Conservation (phyloP, 768 basidiomycete species). For the Termitomyces sp. region DNA sequence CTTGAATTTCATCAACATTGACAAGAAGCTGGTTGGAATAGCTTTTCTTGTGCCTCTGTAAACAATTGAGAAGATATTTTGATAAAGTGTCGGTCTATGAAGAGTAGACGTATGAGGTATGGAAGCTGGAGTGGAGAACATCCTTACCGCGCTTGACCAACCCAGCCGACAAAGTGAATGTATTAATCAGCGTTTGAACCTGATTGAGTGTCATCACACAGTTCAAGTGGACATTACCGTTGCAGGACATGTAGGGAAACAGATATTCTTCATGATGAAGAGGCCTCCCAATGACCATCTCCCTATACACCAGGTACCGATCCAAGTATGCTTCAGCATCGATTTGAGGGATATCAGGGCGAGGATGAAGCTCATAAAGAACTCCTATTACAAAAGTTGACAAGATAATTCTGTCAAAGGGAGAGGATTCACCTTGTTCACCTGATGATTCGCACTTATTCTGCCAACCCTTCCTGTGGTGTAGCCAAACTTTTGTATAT, state of each 20-base stretch:
- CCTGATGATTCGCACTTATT: too few species aligned
- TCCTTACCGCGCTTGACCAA: conserved; percentile 9
- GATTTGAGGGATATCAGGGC: too few species aligned
- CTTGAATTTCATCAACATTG: not conserved
- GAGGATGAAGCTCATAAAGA: too few species aligned
- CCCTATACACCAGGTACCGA: too few species aligned
- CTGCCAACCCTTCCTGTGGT: too few species aligned
- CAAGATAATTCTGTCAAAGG: too few species aligned
- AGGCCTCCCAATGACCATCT: conserved; percentile 11
- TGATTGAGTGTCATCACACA: not conserved
- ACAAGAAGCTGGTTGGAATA: conserved; percentile 14
- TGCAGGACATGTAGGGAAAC: conserved; percentile 26
- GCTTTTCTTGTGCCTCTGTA: conserved; percentile 23
- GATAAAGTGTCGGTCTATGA: conserved; percentile 20
- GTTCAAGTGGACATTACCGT: conserved; percentile 11
- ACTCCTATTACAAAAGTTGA: too few species aligned
- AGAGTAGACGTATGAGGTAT: not conserved
- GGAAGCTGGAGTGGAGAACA: not conserved
- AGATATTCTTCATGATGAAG: conserved; percentile 25
- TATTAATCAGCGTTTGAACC: conserved; percentile 23
- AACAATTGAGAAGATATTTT: conserved; percentile 24
- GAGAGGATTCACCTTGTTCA: too few species aligned
- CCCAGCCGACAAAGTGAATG: conserved; percentile 19
- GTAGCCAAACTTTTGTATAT: too few species aligned
- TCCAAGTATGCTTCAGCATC: too few species aligned